Percentiles rank a stretch among this genome's conserved stretches.
phyloP scores from a whole-genome alignment of 1,284 basidiomycete genomes.

The Cutaneotrichosporon curvatum region DNA sequence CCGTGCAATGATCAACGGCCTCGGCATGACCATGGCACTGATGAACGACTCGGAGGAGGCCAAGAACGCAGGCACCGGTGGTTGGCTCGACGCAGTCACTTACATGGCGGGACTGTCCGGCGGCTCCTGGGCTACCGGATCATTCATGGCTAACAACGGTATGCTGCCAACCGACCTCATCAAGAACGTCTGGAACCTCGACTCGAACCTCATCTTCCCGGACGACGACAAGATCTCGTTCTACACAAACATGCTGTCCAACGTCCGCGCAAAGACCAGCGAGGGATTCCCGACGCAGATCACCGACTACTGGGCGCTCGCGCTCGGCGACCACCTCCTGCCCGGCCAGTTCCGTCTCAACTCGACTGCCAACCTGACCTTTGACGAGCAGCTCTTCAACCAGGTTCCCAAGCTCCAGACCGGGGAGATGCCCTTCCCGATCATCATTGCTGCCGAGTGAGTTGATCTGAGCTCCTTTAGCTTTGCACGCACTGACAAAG shows the following conservation, averaged over 20 bases:
- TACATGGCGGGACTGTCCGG: slow-evolving; percentile 45
- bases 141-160: slow-evolving; percentile 40
- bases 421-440: slow-evolving; percentile 40
- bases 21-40: slow-evolving; percentile 15
- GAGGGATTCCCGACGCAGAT: slow-evolving; percentile 42
- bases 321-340: slow-evolving; percentile 41
- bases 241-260: slow-evolving; percentile 47
- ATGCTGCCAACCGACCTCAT: slow-evolving; percentile 33
- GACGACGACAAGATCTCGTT: slow-evolving; percentile 58
- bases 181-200: slow-evolving; percentile 46
- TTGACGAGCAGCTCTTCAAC: slow-evolving; percentile 25
- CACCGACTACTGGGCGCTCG: slow-evolving; percentile 43
- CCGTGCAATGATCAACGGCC: slow-evolving; percentile 46
- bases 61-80: slow-evolving; percentile 20
- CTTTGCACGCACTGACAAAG: neutral
- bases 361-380: slow-evolving; percentile 41
- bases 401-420: slow-evolving; percentile 20
- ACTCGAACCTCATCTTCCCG: slow-evolving; percentile 56
- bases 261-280: slow-evolving; percentile 39
- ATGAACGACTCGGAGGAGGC: slow-evolving; percentile 8
- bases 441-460: slow-evolving; percentile 49
- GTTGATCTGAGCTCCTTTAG: slow-evolving; percentile 6
- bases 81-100: slow-evolving; percentile 40
- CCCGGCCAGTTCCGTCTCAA: slow-evolving; percentile 35
- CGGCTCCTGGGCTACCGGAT: slow-evolving; percentile 43